A percentile compares a stretch with the other conserved stretches of the same genome.
Evolutionary conservation across 179 eudicot species (phyloP).

Genomic region (Corrigiola litoralis): DNA sequence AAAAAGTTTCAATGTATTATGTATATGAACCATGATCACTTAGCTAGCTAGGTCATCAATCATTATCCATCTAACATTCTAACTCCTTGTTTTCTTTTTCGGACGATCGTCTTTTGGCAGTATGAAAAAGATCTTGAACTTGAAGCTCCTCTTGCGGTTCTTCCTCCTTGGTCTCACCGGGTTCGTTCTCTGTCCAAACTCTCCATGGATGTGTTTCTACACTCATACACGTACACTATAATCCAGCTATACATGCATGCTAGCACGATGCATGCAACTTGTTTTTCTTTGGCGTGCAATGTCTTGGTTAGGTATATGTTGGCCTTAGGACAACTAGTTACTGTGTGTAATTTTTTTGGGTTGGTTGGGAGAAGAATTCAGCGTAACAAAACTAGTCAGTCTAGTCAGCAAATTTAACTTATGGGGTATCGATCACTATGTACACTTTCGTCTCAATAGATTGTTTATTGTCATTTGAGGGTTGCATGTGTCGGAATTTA

Average conservation of each 20-base stretch:
- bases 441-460: no score
- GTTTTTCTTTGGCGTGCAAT: background rate
- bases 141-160: slow-evolving; percentile 38
- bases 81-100: background rate
- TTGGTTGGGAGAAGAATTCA: no score
- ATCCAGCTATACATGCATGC: slow-evolving; percentile 2
- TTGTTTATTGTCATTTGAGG: no score
- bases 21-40: background rate
- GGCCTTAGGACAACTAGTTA: no score
- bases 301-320: background rate
- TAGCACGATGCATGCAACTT: slow-evolving; percentile 10
- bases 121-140: slow-evolving; percentile 33
- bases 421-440: no score
- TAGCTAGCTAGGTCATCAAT: background rate
- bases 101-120: slow-evolving; percentile 22
- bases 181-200: slow-evolving; percentile 26
- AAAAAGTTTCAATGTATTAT: no score
- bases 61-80: background rate
- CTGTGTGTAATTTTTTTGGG: no score
- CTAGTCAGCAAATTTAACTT: no score
- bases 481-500: no score
- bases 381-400: no score
- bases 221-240: slow-evolving; percentile 1
- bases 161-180: slow-evolving; percentile 67
- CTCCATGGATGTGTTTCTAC: slow-evolving; percentile 1